A percentile compares a stretch with the other conserved stretches of the same genome.
These are phyloP conservation scores for Talaromyces trachyspermus DNA, from an alignment of 495 filamentous ascomycete species.

Conservation along the genomic window DNA sequence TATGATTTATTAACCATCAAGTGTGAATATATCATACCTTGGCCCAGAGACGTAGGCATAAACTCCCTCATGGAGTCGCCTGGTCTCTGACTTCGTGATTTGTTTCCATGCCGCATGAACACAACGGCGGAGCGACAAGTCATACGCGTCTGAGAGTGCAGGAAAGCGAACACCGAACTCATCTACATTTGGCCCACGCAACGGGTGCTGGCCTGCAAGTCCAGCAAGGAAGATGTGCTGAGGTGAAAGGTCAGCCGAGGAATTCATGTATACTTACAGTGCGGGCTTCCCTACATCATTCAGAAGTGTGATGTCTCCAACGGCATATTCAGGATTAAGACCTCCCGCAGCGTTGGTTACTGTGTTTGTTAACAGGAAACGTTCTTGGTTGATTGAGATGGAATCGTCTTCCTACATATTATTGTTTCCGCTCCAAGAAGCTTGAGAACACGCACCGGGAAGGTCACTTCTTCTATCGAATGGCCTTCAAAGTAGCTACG, in stretches of 20 bases:
- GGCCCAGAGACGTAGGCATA: constrained; percentile 71
- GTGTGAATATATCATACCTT: constrained; percentile 42
- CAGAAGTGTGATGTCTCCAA: constrained; percentile 67
- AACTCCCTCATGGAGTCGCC: constrained; percentile 61
- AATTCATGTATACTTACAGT: neutral
- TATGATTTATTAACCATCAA: neutral
- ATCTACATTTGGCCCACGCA: constrained; percentile 64
- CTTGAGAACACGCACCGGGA: constrained; percentile 65
- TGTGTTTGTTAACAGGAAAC: constrained; percentile 19
- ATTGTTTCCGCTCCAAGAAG: constrained; percentile 57
- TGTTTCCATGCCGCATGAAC: constrained; percentile 56
- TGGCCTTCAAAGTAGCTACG: constrained; percentile 72
- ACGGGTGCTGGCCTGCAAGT: constrained; percentile 58
- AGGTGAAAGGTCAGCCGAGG: constrained; percentile 18
- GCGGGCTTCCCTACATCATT: constrained; percentile 51
- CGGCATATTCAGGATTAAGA: constrained; percentile 57
- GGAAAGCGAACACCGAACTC: constrained; percentile 66
- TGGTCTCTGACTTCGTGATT: constrained; percentile 29
- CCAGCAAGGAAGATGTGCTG: constrained; percentile 72
- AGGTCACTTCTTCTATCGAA: constrained; percentile 58
- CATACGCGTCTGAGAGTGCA: constrained; percentile 69
- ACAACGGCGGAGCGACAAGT: constrained; percentile 54
- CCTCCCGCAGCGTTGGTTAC: constrained; percentile 75
- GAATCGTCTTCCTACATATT: constrained; percentile 42
- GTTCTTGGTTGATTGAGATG: neutral